Conservation (phyloP, 441 rosid genomes). For the Mallotus japonicus region DNA sequence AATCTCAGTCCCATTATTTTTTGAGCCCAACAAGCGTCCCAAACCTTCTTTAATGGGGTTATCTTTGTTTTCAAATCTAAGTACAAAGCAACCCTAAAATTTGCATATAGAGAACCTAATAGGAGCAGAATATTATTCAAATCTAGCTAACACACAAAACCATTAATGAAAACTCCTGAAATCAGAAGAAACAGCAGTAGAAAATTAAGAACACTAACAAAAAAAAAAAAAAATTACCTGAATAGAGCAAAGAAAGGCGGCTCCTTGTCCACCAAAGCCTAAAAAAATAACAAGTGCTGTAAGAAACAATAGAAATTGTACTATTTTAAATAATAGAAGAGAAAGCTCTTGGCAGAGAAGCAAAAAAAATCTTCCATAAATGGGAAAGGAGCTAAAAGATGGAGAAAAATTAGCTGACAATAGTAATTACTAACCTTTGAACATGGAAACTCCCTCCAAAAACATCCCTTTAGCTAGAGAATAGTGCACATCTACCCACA, state of each 20-base stretch:
- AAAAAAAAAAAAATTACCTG: slow-evolving; percentile 23
- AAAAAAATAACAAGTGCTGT: slow-evolving; percentile 23
- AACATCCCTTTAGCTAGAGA: slow-evolving; percentile 21
- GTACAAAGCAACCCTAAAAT: slow-evolving; percentile 7
- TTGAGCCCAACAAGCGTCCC: not conserved
- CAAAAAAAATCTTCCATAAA: slow-evolving; percentile 20
- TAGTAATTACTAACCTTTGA: slow-evolving; percentile 25
- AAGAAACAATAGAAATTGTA: slow-evolving; percentile 11
- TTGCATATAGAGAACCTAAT: not conserved
- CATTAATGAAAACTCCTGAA: slow-evolving; percentile 24
- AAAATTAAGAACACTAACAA: not conserved
- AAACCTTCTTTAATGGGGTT: slow-evolving; percentile 1
- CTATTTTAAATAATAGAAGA: slow-evolving; percentile 14
- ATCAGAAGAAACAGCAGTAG: slow-evolving; percentile 16
- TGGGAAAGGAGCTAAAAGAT: slow-evolving; percentile 29
- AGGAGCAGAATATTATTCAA: not conserved
- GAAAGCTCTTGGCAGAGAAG: slow-evolving; percentile 3
- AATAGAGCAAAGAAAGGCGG: slow-evolving; percentile 17
- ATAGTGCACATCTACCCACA: slow-evolving; percentile 26
- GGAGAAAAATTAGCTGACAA: slow-evolving; percentile 34
- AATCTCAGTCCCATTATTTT: not conserved
- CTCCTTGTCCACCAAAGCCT: slow-evolving; percentile 23
- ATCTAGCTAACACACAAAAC: not conserved
- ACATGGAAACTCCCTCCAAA: slow-evolving; percentile 25
- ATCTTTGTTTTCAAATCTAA: not conserved